Evolutionary conservation across 352 stramenopile genomes (phyloP).

Genomic region (Globisporangium mamillatum): DNA sequence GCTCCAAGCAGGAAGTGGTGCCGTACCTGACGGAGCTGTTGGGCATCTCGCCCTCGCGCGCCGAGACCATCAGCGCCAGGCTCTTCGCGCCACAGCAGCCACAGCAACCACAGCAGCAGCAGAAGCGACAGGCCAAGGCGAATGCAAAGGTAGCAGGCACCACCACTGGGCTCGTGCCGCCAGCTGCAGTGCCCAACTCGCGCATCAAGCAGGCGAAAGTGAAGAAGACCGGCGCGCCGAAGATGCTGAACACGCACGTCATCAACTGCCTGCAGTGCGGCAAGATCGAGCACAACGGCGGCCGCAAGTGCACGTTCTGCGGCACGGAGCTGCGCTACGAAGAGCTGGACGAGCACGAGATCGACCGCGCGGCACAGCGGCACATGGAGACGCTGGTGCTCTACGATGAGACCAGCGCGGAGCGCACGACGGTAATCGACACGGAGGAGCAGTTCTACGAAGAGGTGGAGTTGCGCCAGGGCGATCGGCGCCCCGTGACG

Average conservation of each 20-base stretch:
- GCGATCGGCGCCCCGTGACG: slow-evolving; percentile 27
- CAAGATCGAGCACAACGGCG: slow-evolving; percentile 61
- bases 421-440: slow-evolving; percentile 48
- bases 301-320: slow-evolving; percentile 54
- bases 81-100: slow-evolving; percentile 31
- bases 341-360: slow-evolving; percentile 29
- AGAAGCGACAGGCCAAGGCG: slow-evolving; percentile 2
- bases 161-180: slow-evolving; percentile 31
- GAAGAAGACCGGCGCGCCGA: slow-evolving; percentile 36
- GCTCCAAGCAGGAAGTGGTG: slow-evolving; percentile 40
- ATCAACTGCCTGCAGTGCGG: slow-evolving; percentile 76
- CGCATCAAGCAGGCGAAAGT: slow-evolving; percentile 43
- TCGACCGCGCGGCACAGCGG: slow-evolving; percentile 34
- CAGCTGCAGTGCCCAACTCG: slow-evolving; percentile 37
- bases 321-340: slow-evolving; percentile 56
- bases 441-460: slow-evolving; percentile 42
- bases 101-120: slow-evolving; percentile 1
- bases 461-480: slow-evolving; percentile 13
- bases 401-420: slow-evolving; percentile 40
- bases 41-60: slow-evolving; percentile 43
- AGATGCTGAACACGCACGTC: slow-evolving; percentile 50
- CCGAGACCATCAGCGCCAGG: slow-evolving; percentile 42
- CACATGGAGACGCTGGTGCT: slow-evolving; percentile 59
- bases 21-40: slow-evolving; percentile 70
- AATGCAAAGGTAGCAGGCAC: not conserved